Base-by-base conservation (phyloP, 2,329 filamentous ascomycete genomes). In the Diplocarpon rosae region DNA sequence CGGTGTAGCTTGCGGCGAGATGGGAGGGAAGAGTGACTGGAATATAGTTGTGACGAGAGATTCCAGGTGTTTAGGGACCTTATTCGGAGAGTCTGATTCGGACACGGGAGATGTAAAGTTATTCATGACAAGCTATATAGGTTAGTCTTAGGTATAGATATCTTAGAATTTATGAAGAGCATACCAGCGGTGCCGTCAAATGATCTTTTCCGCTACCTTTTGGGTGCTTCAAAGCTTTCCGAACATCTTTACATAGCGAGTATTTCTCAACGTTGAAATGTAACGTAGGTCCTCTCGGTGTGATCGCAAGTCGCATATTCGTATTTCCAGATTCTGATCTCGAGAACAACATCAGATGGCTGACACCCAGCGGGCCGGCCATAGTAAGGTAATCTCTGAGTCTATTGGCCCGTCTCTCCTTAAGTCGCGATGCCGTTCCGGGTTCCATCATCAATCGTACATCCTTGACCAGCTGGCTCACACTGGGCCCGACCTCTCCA, bases 251-350 rank as follows among this genome's bases (percentile, higher is more conserved):
- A 66, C 83, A 86, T 2, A 98, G 72, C 30, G 88, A 94, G 64
- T 98, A 98, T 58, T 86, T 88, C 61, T 96, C 87, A 37, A 98
- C 86, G 48, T 89, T 75, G 65, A 98, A 98, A 65, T 95, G 82
- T 52, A 98, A 71, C 0, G 92, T 98, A 41, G 92, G 92, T 7
- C 92, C 92, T 54, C 88, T 76, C 7, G 92, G 92, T 8, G 89
- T 86, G 45, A 93, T 75, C 14, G 87, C 85, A 39, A 98, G 72
- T 52, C 92, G 80, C 62, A 98, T 67, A 61, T 95, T 96, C 17
- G 87, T 93, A 65, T 96, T 96, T 50, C 92, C 92, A 13, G 78
- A 81, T 51, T 83, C 78, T 16, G 88, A 95, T 54, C 88, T 79
- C 14, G 89, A 95, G 66, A 98, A 95, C 37, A 98, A 78, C 59